Base-by-base conservation (phyloP, 345 rosid genomes). In the Reutealis trisperma region DNA sequence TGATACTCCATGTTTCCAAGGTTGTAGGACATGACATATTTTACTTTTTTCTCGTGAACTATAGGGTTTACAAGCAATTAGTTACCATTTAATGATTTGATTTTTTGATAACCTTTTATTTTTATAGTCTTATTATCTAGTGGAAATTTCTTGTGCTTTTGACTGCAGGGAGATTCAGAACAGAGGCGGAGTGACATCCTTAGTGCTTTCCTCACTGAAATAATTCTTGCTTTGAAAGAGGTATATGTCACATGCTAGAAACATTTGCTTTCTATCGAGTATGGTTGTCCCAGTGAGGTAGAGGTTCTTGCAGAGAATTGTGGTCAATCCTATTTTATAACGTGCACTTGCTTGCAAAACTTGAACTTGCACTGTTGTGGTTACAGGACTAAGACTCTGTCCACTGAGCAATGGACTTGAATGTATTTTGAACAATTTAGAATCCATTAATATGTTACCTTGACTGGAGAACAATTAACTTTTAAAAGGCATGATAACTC, bases 181-280 rank as follows among this genome's bases (percentile, higher is more conserved):
- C 87, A 78, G 79, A 82, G 83, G 80, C 79, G 83, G 71, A 77
- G 67, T 81, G 89, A 78, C 51, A 82, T 86, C 67, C 79, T 96
- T 81, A 78, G 88, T 80, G 86, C 97, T 64, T 92, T 96, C 81
- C 89, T 96, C 57, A 91, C 94, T 7, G 99, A 96, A 79, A 91
- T 96, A 79, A 84, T 91, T 78, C 92, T 96, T 80, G 90, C 99
- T 67, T 68, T 96, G 77, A 93, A 96, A 87, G 99, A 96, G 97
- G 99, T 96, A 89, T 34, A 72, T 82, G 63, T 61, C 30, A 14
- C 49, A 70, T 67, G 57, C 62, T 55, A 22, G 41, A 51, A 51
- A 21, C 18, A 11, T 25, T 58, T 30, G 19, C 34, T 68, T 68
- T 47, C 32, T 68, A 15, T 64, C 41, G 7, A 63, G 5, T 24